phyloP scores from a whole-genome alignment of 495 filamentous ascomycete genomes.

The Aspergillus heteromorphus region DNA sequence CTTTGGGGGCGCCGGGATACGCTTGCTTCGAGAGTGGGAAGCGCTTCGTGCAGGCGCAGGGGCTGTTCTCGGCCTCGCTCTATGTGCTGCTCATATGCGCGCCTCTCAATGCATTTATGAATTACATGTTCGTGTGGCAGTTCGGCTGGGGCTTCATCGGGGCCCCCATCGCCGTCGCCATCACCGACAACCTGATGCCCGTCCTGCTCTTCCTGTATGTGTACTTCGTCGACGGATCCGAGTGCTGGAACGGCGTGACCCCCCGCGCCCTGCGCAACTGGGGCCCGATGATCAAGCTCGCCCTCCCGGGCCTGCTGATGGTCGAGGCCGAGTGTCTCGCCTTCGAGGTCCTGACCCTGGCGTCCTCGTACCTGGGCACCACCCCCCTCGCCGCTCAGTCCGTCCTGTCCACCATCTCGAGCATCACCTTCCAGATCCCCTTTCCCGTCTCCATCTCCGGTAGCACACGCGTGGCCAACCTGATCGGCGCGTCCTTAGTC shows the following conservation, averaged over 20 bases:
- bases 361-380: background rate
- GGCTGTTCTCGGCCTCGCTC: conserved; percentile 62
- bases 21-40: conserved; percentile 69
- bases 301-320: background rate
- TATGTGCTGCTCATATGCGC: conserved; percentile 64
- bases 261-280: background rate
- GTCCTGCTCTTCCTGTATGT: conserved; percentile 68
- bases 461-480: background rate
- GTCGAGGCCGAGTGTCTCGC: background rate
- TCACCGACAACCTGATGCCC: conserved; percentile 79
- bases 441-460: background rate
- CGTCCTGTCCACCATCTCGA: background rate
- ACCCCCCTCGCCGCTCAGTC: background rate
- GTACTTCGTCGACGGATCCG: conserved; percentile 43
- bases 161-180: conserved; percentile 65
- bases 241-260: background rate
- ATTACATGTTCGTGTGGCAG: conserved; percentile 71
- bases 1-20: conserved; percentile 64
- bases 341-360: background rate
- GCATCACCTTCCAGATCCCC: background rate
- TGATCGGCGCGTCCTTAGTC: conserved; percentile 39
- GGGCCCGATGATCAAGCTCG: background rate
- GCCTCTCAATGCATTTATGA: conserved; percentile 66
- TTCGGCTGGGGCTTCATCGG: conserved; percentile 76
- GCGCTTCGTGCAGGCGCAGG: conserved; percentile 70